These are phyloP conservation scores for Solidago caesia DNA, from an alignment of 129 eudicot genomes.

Conservation along the genomic window DNA sequence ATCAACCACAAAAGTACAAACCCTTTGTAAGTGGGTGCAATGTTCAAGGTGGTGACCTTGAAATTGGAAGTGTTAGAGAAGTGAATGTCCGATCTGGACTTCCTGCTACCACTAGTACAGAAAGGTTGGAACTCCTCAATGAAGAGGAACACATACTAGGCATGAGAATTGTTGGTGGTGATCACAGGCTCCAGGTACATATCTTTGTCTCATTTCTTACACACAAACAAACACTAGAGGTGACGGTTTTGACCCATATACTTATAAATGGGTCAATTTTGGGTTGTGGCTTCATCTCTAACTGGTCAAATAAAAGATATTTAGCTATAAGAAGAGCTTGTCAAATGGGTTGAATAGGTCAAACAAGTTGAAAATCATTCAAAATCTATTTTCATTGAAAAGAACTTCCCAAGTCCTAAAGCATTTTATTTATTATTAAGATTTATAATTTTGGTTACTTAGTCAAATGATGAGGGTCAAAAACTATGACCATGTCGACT, in stretches of 20 bases:
- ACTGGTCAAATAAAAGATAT: background rate
- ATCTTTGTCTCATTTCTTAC: background rate
- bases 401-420: background rate
- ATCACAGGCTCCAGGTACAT: slow-evolving; percentile 21
- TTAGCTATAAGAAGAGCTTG: background rate
- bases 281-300: background rate
- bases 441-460: too few species aligned
- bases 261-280: background rate
- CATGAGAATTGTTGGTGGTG: slow-evolving; percentile 21
- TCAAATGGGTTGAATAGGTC: background rate
- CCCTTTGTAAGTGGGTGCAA: slow-evolving; percentile 21
- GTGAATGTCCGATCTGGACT: slow-evolving; percentile 22
- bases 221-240: background rate
- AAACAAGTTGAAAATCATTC: background rate
- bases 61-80: slow-evolving; percentile 23
- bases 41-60: slow-evolving; percentile 14
- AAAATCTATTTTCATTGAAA: background rate
- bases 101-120: slow-evolving; percentile 22
- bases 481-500: too few species aligned
- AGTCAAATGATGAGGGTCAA: too few species aligned
- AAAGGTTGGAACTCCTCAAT: slow-evolving; percentile 19
- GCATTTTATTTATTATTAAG: too few species aligned
- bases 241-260: background rate
- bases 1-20: slow-evolving; percentile 20
- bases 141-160: slow-evolving; percentile 19